A percentile compares a stretch with the other conserved stretches of the same genome.
These are phyloP conservation scores for Candida adriatica DNA, from an alignment of 805 yeast species.

Conservation along the genomic window DNA sequence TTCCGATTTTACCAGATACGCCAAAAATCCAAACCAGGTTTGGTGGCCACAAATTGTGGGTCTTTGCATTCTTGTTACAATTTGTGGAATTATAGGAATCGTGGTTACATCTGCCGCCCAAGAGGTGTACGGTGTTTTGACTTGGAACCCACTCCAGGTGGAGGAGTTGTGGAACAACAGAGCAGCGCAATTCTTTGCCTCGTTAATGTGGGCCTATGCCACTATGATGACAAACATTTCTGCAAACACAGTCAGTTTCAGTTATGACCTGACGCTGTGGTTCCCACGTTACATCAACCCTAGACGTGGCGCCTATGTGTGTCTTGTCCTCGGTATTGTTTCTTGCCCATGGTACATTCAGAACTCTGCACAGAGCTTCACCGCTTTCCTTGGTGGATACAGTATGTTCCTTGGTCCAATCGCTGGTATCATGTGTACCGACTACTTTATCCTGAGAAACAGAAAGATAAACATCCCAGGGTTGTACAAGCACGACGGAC, in stretches of 20 bases:
- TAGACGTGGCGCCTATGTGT: constrained; percentile 56
- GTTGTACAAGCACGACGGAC: constrained; percentile 42
- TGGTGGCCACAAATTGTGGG: constrained; percentile 28
- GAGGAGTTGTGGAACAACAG: constrained; percentile 26
- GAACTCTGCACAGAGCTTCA: constrained; percentile 55
- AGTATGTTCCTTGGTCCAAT: constrained; percentile 73
- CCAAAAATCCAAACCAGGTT: constrained; percentile 25
- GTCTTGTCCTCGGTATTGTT: constrained; percentile 59
- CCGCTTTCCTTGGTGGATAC: constrained; percentile 70
- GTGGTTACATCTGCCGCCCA: constrained; percentile 31
- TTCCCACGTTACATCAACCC: constrained; percentile 54
- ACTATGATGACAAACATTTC: constrained; percentile 63
- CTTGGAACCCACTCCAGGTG: constrained; percentile 38
- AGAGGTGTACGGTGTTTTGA: constrained; percentile 30
- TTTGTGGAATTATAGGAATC: constrained; percentile 28
- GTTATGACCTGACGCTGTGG: constrained; percentile 50
- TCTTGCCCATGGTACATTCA: constrained; percentile 69
- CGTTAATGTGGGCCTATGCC: constrained; percentile 19
- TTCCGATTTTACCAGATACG: constrained; percentile 32
- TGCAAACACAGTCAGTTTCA: constrained; percentile 56
- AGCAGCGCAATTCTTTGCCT: constrained; percentile 21
- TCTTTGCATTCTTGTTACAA: constrained; percentile 22
- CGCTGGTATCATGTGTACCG: constrained; percentile 57
- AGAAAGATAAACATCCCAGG: constrained; percentile 58
- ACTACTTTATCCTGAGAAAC: constrained; percentile 61